A percentile compares a stretch with the other conserved stretches of the same genome.
These are phyloP conservation scores for Fagus sylvatica DNA, from an alignment of 306 rosid species.

Conservation along the genomic window DNA sequence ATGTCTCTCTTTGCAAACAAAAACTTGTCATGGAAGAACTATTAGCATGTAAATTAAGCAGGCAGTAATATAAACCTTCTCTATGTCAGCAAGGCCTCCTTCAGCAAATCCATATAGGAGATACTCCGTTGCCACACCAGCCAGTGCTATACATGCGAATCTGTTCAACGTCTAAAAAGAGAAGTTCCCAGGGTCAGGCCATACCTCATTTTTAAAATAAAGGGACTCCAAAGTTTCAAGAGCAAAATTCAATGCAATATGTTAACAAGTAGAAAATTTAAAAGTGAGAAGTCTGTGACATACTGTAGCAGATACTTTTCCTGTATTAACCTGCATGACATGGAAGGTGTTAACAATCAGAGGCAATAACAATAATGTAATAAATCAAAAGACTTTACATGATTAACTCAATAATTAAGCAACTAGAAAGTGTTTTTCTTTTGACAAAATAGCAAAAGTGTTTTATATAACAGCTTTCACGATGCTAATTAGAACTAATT, in stretches of 20 bases:
- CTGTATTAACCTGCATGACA: slow-evolving; percentile 62
- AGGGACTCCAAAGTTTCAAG: background rate
- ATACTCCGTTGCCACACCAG: slow-evolving; percentile 90
- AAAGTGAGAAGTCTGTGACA: slow-evolving; percentile 25
- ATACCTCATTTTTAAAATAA: slow-evolving; percentile 21
- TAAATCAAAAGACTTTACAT: background rate
- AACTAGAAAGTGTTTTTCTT: background rate
- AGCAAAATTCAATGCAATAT: background rate
- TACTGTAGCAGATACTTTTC: slow-evolving; percentile 86
- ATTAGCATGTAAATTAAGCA: background rate
- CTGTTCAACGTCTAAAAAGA: slow-evolving; percentile 69
- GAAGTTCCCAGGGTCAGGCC: slow-evolving; percentile 22
- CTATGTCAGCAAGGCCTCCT: slow-evolving; percentile 92
- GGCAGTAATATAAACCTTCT: slow-evolving; percentile 56
- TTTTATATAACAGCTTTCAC: background rate
- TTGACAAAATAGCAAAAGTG: background rate
- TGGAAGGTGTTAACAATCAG: slow-evolving; percentile 26
- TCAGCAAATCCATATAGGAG: slow-evolving; percentile 79
- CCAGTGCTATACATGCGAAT: slow-evolving; percentile 90
- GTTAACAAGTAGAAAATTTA: slow-evolving; percentile 16
- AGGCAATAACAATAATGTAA: background rate
- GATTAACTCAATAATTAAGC: background rate
- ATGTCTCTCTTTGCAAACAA: background rate
- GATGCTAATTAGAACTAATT: background rate
- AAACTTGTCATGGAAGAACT: background rate